These are phyloP conservation scores for Alloascoidea africana DNA, from an alignment of 805 yeast species.

Conservation along the genomic window DNA sequence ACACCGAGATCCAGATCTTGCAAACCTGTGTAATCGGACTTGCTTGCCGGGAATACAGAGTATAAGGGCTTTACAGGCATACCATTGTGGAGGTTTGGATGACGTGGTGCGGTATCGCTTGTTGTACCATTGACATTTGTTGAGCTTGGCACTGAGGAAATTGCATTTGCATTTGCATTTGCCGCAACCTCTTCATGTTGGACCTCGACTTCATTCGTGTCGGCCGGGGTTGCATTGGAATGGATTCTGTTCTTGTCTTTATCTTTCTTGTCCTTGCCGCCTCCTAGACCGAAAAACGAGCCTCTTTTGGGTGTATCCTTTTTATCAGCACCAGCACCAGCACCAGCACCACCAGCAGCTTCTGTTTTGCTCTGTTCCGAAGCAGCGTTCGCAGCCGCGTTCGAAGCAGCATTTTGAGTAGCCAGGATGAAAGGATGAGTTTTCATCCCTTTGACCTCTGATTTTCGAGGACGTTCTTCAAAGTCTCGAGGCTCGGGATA, in stretches of 20 bases:
- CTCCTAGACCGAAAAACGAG: background rate
- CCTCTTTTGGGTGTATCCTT: background rate
- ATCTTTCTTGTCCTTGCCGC: constrained; percentile 1
- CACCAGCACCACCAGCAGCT: background rate
- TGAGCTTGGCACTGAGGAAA: background rate
- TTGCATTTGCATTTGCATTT: background rate
- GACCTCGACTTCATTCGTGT: background rate
- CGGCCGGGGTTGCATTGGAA: no score
- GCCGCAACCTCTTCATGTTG: background rate
- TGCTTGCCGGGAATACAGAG: constrained; percentile 5
- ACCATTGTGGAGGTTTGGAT: background rate
- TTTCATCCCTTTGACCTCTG: background rate
- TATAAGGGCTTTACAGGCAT: constrained; percentile 2
- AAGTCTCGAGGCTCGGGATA: constrained; percentile 25
- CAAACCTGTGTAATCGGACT: constrained; percentile 17
- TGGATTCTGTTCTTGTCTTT: background rate
- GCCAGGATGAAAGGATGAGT: background rate
- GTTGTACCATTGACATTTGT: background rate
- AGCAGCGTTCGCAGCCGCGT: background rate
- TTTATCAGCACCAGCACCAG: background rate
- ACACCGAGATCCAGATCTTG: constrained; percentile 21
- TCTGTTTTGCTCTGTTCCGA: no score
- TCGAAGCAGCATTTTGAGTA: no score
- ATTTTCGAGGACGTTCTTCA: constrained; percentile 7
- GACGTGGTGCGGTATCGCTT: background rate